phyloP scores from a whole-genome alignment of 495 filamentous ascomycete genomes.

The Staphylotrichum longicolle region DNA sequence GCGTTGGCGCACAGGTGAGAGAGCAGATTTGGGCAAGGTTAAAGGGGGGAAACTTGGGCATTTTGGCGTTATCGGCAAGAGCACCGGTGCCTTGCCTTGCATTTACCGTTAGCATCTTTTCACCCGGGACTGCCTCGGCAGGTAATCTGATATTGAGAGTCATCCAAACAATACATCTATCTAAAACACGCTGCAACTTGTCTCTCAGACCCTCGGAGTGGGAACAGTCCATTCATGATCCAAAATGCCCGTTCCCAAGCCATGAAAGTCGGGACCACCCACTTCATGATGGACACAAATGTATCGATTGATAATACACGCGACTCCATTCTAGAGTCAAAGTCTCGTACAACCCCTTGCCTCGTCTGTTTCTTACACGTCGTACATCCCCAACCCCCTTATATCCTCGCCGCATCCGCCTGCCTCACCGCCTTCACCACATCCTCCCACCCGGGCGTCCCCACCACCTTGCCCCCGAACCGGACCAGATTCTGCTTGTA shows the following conservation, averaged over 20 bases:
- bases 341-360: conserved; percentile 9
- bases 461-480: conserved; percentile 59
- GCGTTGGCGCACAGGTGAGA: background rate
- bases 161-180: too few species aligned
- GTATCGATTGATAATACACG: conserved; percentile 15
- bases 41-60: background rate
- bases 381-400: background rate
- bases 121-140: too few species aligned
- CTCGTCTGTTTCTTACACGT: background rate
- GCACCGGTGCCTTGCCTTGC: too few species aligned
- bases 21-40: background rate
- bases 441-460: conserved; percentile 46
- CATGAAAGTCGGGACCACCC: too few species aligned
- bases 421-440: conserved; percentile 42
- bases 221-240: too few species aligned
- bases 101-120: too few species aligned
- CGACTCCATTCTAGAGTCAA: conserved; percentile 9
- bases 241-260: too few species aligned
- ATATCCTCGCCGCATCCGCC: conserved; percentile 44
- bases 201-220: too few species aligned
- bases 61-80: too few species aligned
- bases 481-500: conserved; percentile 84
- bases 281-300: conserved; percentile 11
- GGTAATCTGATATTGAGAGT: too few species aligned
- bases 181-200: too few species aligned